A percentile compares a stretch with the other conserved stretches of the same genome.
These are phyloP conservation scores for Yamadazyma membranifaciens DNA, from an alignment of 1,139 yeast genomes.

Conservation along the genomic window DNA sequence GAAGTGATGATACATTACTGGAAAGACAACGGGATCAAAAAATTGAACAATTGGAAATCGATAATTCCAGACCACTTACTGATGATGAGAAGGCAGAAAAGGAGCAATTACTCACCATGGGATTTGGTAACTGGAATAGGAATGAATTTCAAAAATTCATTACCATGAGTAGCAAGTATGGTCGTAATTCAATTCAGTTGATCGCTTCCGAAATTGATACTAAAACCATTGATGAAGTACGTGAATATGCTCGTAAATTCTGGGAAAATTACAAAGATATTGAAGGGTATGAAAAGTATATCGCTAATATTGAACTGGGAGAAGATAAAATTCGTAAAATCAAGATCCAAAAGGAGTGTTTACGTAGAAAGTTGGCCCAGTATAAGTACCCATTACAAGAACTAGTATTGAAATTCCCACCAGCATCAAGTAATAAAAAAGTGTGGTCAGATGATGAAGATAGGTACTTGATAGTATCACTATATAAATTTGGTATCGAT, in stretches of 20 bases:
- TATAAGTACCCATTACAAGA: slow-evolving; percentile 68
- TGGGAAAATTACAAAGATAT: slow-evolving; percentile 66
- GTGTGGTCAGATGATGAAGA: slow-evolving; percentile 75
- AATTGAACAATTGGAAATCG: slow-evolving; percentile 60
- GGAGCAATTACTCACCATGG: slow-evolving; percentile 52
- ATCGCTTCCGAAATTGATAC: slow-evolving; percentile 66
- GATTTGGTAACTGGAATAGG: slow-evolving; percentile 68
- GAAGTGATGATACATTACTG: slow-evolving; percentile 38
- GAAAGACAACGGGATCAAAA: slow-evolving; percentile 53
- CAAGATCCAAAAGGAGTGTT: slow-evolving; percentile 63
- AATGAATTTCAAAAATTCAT: slow-evolving; percentile 71
- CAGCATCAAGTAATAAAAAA: slow-evolving; percentile 53
- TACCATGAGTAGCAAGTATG: slow-evolving; percentile 59
- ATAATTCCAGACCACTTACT: slow-evolving; percentile 62
- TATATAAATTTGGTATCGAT: slow-evolving; percentile 66
- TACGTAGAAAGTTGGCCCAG: slow-evolving; percentile 60
- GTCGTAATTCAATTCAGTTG: slow-evolving; percentile 60
- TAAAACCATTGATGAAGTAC: slow-evolving; percentile 65
- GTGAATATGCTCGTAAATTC: slow-evolving; percentile 63
- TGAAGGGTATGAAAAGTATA: slow-evolving; percentile 70
- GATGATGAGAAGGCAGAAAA: slow-evolving; percentile 65
- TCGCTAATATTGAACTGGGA: slow-evolving; percentile 70
- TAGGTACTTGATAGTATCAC: slow-evolving; percentile 61
- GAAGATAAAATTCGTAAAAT: slow-evolving; percentile 64
- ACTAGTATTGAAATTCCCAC: slow-evolving; percentile 58